A percentile compares a stretch with the other conserved stretches of the same genome.
Evolutionary conservation across 768 basidiomycete genomes (phyloP).

Genomic region (Podaxis rugospora): DNA sequence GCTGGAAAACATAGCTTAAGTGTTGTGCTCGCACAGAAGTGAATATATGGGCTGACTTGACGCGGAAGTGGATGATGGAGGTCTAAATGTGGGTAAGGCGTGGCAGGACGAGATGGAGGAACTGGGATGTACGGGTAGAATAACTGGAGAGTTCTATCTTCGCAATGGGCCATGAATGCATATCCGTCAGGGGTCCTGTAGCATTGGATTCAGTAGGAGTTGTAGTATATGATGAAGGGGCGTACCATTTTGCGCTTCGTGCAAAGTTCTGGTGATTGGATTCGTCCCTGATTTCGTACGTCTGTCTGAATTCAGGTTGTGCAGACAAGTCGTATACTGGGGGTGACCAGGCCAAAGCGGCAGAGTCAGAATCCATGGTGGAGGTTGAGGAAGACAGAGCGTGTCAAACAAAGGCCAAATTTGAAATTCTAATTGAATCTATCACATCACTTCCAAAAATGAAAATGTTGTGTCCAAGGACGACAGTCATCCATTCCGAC

Average conservation of each 20-base stretch:
- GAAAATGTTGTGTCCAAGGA: background rate
- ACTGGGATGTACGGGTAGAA: conserved; percentile 41
- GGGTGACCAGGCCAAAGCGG: conserved; percentile 21
- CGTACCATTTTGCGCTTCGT: conserved; percentile 52
- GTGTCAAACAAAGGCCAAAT: background rate
- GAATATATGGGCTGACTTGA: background rate
- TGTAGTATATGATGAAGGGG: background rate
- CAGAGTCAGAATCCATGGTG: background rate
- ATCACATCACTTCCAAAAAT: background rate
- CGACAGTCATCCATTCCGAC: background rate
- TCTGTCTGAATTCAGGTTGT: conserved; percentile 9
- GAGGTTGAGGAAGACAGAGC: background rate
- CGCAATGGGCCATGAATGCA: conserved; percentile 60
- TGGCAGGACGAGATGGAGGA: background rate
- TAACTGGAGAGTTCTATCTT: conserved; percentile 62
- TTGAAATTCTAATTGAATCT: background rate
- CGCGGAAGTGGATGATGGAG: background rate
- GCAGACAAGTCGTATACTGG: conserved; percentile 24
- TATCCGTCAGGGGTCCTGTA: conserved; percentile 76
- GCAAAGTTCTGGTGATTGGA: conserved; percentile 35
- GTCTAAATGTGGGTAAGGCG: conserved; percentile 6
- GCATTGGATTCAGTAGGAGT: background rate
- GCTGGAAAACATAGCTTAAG: background rate
- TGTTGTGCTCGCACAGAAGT: background rate
- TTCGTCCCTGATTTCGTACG: conserved; percentile 18